Evolutionary conservation across 2,329 filamentous ascomycete genomes (phyloP).

Genomic region (Cordyceps cateniannulata): DNA sequence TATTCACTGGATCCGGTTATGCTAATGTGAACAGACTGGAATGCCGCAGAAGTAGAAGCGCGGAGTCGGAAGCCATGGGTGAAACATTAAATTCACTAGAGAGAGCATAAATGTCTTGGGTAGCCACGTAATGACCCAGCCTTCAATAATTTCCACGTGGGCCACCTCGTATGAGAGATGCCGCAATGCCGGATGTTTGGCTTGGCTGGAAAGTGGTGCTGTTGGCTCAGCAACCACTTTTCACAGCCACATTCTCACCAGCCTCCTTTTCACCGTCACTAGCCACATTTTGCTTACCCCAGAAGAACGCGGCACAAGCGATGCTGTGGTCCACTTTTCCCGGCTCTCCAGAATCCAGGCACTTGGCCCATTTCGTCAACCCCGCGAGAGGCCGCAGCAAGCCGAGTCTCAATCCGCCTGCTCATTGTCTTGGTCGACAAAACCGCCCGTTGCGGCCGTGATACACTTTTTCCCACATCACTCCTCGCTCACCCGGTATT

Average conservation of each 20-base stretch:
- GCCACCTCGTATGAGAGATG: slow-evolving; percentile 4
- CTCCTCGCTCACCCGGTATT: slow-evolving; percentile 10
- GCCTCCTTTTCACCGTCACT: neutral
- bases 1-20: slow-evolving; percentile 12
- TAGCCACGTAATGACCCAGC: slow-evolving; percentile 8
- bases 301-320: slow-evolving; percentile 16
- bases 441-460: slow-evolving; percentile 12
- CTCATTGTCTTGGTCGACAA: slow-evolving; percentile 12
- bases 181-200: slow-evolving; percentile 15
- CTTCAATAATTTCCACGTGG: slow-evolving; percentile 6
- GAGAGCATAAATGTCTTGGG: slow-evolving; percentile 7
- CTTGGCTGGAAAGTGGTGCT: slow-evolving; percentile 16
- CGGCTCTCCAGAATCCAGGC: slow-evolving; percentile 2
- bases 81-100: neutral
- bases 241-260: slow-evolving; percentile 18
- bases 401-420: slow-evolving; percentile 23
- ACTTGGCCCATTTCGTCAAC: slow-evolving; percentile 17
- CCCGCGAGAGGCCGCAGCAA: slow-evolving; percentile 32
- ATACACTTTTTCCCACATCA: slow-evolving; percentile 11
- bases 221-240: slow-evolving; percentile 39
- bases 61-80: neutral
- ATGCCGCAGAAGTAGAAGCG: slow-evolving; percentile 17
- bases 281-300: slow-evolving; percentile 9
- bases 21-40: slow-evolving; percentile 17
- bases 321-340: neutral